These are phyloP conservation scores for Penicillium decumbens DNA, from an alignment of 2,329 filamentous ascomycete species.

Conservation along the genomic window DNA sequence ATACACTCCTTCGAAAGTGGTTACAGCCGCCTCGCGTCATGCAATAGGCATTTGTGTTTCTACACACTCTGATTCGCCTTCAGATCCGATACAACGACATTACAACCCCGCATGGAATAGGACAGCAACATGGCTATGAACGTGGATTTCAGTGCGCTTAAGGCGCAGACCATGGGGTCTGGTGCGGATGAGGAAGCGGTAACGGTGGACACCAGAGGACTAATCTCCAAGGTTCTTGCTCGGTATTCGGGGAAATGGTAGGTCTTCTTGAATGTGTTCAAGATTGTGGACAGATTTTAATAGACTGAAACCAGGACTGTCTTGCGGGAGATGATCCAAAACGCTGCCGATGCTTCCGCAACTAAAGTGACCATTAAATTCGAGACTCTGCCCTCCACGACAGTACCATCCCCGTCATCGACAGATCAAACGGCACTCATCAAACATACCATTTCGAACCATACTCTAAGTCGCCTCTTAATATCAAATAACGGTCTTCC, in stretches of 20 bases:
- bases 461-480: conserved; percentile 80
- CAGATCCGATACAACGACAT: background rate
- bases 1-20: background rate
- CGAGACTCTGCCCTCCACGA: conserved; percentile 80
- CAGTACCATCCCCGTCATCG: conserved; percentile 63
- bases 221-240: conserved; percentile 97
- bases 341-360: conserved; percentile 94
- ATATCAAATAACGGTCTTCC: conserved; percentile 88
- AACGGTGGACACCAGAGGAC: conserved; percentile 90
- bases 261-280: conserved; percentile 33
- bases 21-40: background rate
- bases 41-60: conserved; percentile 4
- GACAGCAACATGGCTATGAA: conserved; percentile 60
- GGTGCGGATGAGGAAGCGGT: conserved; percentile 94
- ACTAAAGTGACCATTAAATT: conserved; percentile 85
- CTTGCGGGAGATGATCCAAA: conserved; percentile 90
- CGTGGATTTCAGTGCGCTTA: conserved; percentile 63
- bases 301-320: conserved; percentile 46
- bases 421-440: conserved; percentile 66
- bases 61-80: conserved; percentile 1
- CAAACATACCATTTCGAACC: conserved; percentile 77
- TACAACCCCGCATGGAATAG: background rate
- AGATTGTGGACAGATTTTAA: conserved; percentile 12
- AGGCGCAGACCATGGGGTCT: conserved; percentile 78
- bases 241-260: conserved; percentile 96